A percentile compares a stretch with the other conserved stretches of the same genome.
phyloP scores from a whole-genome alignment of 2,329 filamentous ascomycete genomes.

The Neonectria sp. region DNA sequence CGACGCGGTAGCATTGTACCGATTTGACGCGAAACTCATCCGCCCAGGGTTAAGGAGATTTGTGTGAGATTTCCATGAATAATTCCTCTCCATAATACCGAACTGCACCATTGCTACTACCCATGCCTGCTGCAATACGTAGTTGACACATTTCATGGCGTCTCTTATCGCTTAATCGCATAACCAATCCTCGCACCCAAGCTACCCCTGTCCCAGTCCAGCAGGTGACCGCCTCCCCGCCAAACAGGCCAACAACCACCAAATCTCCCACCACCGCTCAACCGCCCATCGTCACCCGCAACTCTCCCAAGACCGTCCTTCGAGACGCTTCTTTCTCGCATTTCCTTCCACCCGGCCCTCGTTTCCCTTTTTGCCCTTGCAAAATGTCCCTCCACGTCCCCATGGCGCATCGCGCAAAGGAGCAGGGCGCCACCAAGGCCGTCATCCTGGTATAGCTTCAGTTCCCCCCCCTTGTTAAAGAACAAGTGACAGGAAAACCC shows the following conservation, averaged over 20 bases:
- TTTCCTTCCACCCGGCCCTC: not conserved
- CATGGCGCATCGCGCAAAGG: slow-evolving; percentile 63
- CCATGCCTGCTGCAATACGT: not conserved
- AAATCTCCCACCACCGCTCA: slow-evolving; percentile 21
- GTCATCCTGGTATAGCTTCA: slow-evolving; percentile 83
- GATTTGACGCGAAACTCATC: not conserved
- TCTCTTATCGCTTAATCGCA: slow-evolving; percentile 41
- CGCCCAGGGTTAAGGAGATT: not conserved
- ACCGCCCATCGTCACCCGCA: slow-evolving; percentile 3
- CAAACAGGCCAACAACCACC: slow-evolving; percentile 24
- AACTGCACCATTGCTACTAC: not conserved
- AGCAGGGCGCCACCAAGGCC: slow-evolving; percentile 84
- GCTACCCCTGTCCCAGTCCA: slow-evolving; percentile 19
- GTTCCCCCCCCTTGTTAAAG: slow-evolving; percentile 1
- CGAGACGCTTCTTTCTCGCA: slow-evolving; percentile 18
- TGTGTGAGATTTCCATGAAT: not conserved
- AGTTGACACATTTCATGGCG: slow-evolving; percentile 29
- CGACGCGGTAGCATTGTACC: not conserved
- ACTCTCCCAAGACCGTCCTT: slow-evolving; percentile 16
- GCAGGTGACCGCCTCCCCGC: slow-evolving; percentile 33
- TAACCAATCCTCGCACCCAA: slow-evolving; percentile 22
- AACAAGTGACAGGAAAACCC: not conserved
- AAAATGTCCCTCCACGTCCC: slow-evolving; percentile 72
- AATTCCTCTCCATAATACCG: not conserved
- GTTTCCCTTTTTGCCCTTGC: not conserved